Evolutionary conservation across 192 early-diverging fungal genomes (phyloP).

Genomic region (Coemansia sp.): DNA sequence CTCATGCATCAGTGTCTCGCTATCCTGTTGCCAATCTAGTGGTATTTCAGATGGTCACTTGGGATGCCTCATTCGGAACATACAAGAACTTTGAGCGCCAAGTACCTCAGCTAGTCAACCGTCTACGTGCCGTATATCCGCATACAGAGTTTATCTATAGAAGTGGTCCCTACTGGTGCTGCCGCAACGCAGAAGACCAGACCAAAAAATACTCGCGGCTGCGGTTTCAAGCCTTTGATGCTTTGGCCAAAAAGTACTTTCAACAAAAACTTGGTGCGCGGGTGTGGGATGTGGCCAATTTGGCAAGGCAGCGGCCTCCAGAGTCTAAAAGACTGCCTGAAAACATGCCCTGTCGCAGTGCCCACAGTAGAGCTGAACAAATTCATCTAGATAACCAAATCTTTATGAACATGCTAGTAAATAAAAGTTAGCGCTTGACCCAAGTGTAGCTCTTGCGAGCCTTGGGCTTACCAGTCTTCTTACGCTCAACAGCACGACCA

Average conservation of each 20-base stretch:
- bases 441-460: conserved; percentile 91
- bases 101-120: conserved; percentile 9
- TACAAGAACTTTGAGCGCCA: conserved; percentile 13
- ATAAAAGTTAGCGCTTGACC: conserved; percentile 57
- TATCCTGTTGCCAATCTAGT: conserved; percentile 20
- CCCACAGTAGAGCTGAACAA: conserved; percentile 26
- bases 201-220: conserved; percentile 33
- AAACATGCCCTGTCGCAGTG: conserved; percentile 45
- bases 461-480: conserved; percentile 93
- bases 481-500: conserved; percentile 84
- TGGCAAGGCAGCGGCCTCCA: conserved; percentile 14
- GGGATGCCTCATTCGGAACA: conserved; percentile 31
- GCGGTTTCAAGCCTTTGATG: conserved; percentile 32
- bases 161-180: conserved; percentile 44
- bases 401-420: conserved; percentile 40
- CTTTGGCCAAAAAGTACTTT: conserved; percentile 17
- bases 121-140: conserved; percentile 26
- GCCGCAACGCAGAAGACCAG: conserved; percentile 20
- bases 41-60: conserved; percentile 37
- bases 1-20: not conserved
- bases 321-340: conserved; percentile 22
- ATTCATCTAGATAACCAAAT: conserved; percentile 47
- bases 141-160: conserved; percentile 32
- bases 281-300: conserved; percentile 28
- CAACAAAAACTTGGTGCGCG: conserved; percentile 12